A percentile compares a stretch with the other conserved stretches of the same genome.
phyloP scores from a whole-genome alignment of 768 basidiomycete species.

The Chalciporus piperatus region DNA sequence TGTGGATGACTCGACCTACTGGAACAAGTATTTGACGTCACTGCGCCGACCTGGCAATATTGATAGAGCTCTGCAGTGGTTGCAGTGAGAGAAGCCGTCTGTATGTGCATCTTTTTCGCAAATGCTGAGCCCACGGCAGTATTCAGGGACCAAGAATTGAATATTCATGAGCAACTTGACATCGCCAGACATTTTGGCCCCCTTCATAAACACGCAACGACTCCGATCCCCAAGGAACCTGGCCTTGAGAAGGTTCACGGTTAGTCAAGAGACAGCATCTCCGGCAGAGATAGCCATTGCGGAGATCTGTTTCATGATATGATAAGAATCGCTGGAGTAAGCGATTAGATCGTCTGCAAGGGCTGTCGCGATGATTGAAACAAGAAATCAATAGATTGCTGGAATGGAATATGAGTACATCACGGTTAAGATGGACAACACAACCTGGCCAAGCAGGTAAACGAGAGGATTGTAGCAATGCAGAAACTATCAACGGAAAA shows the following conservation, averaged over 20 bases:
- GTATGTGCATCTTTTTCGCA: constrained; percentile 42
- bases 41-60: constrained; percentile 7
- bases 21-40: constrained; percentile 48
- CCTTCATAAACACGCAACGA: constrained; percentile 81
- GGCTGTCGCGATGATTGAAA: neutral
- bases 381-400: neutral
- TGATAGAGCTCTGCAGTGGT: constrained; percentile 63
- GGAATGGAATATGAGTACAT: constrained; percentile 17
- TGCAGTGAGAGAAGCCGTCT: constrained; percentile 78
- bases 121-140: constrained; percentile 37
- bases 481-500: neutral
- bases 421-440: constrained; percentile 9
- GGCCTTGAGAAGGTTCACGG: constrained; percentile 77
- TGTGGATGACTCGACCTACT: constrained; percentile 46
- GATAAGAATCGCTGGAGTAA: neutral
- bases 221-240: constrained; percentile 64
- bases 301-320: neutral
- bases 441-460: constrained; percentile 25
- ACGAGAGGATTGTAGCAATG: neutral
- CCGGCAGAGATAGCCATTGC: neutral
- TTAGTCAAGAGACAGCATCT: constrained; percentile 29
- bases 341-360: neutral
- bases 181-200: constrained; percentile 69
- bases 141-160: constrained; percentile 72
- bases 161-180: constrained; percentile 67